phyloP scores from a whole-genome alignment of 345 rosid genomes.

The Brassica carinata region DNA sequence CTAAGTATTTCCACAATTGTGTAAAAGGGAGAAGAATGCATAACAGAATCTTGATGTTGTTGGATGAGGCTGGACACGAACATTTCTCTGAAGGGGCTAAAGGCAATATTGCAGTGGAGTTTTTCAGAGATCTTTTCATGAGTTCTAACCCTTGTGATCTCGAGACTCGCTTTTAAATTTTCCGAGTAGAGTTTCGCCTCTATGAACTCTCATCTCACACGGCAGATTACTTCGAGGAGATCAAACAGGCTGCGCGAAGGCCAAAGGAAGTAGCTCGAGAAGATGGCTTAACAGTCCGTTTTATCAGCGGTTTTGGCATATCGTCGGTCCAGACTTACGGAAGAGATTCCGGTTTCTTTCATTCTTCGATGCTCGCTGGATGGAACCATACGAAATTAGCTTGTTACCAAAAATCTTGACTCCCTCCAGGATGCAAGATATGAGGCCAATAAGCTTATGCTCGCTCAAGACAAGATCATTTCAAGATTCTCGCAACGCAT shows the following conservation, averaged over 20 bases:
- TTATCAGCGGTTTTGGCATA: neutral
- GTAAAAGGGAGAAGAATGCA: neutral
- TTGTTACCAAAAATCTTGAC: neutral
- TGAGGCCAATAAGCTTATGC: neutral
- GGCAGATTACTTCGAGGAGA: neutral
- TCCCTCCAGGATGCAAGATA: neutral
- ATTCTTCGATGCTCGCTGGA: neutral
- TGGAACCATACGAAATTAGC: neutral
- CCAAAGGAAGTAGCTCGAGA: neutral
- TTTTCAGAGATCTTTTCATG: neutral
- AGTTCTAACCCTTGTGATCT: neutral
- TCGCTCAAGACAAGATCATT: too few species aligned
- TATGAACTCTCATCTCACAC: too few species aligned
- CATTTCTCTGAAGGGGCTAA: neutral
- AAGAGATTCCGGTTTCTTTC: neutral
- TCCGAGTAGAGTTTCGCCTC: too few species aligned
- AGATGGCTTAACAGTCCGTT: neutral
- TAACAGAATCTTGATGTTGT: neutral
- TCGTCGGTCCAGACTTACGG: neutral
- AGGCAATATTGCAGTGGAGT: neutral
- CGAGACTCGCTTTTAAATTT: too few species aligned
- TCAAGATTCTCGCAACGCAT: too few species aligned
- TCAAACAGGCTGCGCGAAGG: neutral
- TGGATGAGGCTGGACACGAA: neutral
- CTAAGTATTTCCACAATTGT: neutral